Evolutionary conservation across 495 filamentous ascomycete species (phyloP).

Genomic region (Lasiosphaeria hispida): DNA sequence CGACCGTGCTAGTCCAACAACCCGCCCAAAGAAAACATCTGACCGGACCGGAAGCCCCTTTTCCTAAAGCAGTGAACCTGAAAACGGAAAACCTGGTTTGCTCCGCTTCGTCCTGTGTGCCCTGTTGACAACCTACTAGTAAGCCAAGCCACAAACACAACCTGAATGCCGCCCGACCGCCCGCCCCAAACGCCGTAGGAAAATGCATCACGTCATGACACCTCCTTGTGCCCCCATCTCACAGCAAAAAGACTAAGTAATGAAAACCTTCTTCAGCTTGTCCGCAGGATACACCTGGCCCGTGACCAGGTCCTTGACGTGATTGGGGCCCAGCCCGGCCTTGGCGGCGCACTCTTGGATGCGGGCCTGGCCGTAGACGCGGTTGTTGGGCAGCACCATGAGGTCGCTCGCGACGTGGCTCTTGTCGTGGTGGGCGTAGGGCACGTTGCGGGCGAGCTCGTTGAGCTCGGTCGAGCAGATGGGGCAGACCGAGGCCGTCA

Average conservation of each 20-base stretch:
- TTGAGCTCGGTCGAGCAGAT: conserved; percentile 96
- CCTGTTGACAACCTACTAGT: no score
- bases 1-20: no score
- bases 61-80: no score
- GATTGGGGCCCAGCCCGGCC: conserved; percentile 57
- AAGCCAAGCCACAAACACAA: conserved; percentile 10
- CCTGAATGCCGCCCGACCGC: no score
- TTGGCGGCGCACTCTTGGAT: conserved; percentile 76
- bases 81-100: no score
- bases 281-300: conserved; percentile 60
- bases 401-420: conserved; percentile 86
- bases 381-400: conserved; percentile 80
- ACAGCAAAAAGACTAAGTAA: no score
- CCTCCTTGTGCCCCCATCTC: neutral
- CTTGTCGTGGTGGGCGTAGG: conserved; percentile 91
- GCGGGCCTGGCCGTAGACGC: conserved; percentile 76
- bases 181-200: neutral
- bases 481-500: conserved; percentile 66
- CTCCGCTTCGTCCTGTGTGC: no score
- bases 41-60: no score
- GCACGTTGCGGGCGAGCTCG: conserved; percentile 79
- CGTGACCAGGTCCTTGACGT: conserved; percentile 80
- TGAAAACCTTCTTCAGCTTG: conserved; percentile 84
- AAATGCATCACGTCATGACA: neutral
- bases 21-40: no score